These are phyloP conservation scores for Rubroboletus pulcherrimus DNA, from an alignment of 768 basidiomycete species.

Conservation along the genomic window DNA sequence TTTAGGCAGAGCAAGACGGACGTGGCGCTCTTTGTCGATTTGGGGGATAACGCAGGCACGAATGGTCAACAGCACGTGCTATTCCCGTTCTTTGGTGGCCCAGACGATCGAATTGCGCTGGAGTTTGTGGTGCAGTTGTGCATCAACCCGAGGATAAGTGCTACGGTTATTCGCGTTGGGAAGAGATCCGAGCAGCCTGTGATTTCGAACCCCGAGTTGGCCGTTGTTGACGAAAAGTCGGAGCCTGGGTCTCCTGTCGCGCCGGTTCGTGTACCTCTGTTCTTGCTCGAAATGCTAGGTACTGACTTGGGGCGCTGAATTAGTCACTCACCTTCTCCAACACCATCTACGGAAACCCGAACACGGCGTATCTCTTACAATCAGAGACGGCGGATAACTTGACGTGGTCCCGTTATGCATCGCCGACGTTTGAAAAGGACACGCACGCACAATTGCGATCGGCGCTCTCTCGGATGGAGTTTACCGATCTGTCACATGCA, in stretches of 20 bases:
- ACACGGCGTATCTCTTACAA: slow-evolving; percentile 61
- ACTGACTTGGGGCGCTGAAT: background rate
- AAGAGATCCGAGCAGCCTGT: slow-evolving; percentile 39
- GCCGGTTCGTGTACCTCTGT: slow-evolving; percentile 8
- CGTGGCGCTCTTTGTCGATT: slow-evolving; percentile 84
- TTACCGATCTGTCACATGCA: slow-evolving; percentile 47
- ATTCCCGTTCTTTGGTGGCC: slow-evolving; percentile 90
- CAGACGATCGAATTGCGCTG: slow-evolving; percentile 87
- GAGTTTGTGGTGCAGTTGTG: slow-evolving; percentile 80
- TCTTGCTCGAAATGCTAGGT: background rate
- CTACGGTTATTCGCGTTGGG: slow-evolving; percentile 66
- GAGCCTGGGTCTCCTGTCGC: slow-evolving; percentile 20
- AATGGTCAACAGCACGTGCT: slow-evolving; percentile 57
- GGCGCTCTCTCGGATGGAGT: slow-evolving; percentile 64
- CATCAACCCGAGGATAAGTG: slow-evolving; percentile 54
- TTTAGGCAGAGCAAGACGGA: slow-evolving; percentile 71
- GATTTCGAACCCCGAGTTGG: slow-evolving; percentile 49
- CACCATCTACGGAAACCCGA: slow-evolving; percentile 66
- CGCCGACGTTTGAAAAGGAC: slow-evolving; percentile 10
- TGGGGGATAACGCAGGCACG: slow-evolving; percentile 36
- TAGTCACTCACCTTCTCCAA: slow-evolving; percentile 55
- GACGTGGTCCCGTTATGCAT: slow-evolving; percentile 64
- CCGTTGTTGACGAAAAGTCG: slow-evolving; percentile 54
- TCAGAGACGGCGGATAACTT: slow-evolving; percentile 84
- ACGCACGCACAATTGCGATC: slow-evolving; percentile 3